Percentiles rank a stretch among this genome's conserved stretches.
phyloP scores from a whole-genome alignment of 192 early-diverging fungal species.

The Umbelopsis vinacea region DNA sequence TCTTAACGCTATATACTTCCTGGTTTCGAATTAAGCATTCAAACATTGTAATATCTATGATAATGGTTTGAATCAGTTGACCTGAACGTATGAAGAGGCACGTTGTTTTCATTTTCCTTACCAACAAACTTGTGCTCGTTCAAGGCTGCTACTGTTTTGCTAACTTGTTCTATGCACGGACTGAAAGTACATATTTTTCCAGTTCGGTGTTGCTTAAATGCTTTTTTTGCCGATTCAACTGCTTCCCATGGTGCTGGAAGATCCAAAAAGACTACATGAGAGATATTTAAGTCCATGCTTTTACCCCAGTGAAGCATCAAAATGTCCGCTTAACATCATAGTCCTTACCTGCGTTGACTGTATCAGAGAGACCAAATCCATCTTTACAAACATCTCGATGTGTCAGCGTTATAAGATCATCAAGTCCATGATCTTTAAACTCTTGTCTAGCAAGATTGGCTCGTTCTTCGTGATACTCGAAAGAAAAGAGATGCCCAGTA shows the following conservation, averaged over 20 bases:
- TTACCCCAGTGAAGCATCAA: not conserved
- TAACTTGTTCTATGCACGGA: conserved; percentile 96
- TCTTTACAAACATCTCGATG: conserved; percentile 88
- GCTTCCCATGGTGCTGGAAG: conserved; percentile 97
- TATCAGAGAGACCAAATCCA: conserved; percentile 79
- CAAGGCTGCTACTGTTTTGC: conserved; percentile 74
- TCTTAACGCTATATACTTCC: conserved; percentile 65
- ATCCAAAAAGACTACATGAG: conserved; percentile 83
- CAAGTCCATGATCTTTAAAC: conserved; percentile 78
- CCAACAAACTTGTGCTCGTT: conserved; percentile 87
- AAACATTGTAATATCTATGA: conserved; percentile 83
- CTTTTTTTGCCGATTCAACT: conserved; percentile 78
- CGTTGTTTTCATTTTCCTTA: conserved; percentile 27
- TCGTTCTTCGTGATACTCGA: conserved; percentile 90
- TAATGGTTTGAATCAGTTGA: conserved; percentile 2
- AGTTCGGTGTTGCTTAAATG: conserved; percentile 78
- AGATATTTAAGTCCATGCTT: not conserved
- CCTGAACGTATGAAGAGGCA: not conserved
- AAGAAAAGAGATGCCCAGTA: conserved; percentile 87
- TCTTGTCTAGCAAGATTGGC: conserved; percentile 70
- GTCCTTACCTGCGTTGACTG: conserved; percentile 72
- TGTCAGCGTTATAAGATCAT: conserved; percentile 68
- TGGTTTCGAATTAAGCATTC: conserved; percentile 88
- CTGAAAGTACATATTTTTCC: conserved; percentile 94
- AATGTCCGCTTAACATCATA: not conserved